Evolutionary conservation across 495 filamentous ascomycete genomes (phyloP), one percentile per base, ranked within the genome.

Genomic region (Annulohypoxylon nitens): DNA sequence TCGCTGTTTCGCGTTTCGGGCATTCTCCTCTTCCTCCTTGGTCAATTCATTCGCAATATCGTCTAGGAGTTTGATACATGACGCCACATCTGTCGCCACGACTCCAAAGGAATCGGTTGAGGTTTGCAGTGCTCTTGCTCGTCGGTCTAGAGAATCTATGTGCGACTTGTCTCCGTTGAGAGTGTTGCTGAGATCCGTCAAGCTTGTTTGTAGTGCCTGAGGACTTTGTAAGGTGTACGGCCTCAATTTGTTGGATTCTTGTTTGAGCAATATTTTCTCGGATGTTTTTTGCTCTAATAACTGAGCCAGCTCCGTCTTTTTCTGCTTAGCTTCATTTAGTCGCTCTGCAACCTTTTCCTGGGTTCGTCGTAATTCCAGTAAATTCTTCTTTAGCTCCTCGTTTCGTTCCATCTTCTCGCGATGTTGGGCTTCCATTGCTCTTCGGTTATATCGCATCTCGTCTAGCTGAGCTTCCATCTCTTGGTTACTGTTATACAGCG

Each of bases 171-270:
- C 94, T 18, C 83, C 83, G 65, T 85, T 84, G 16, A 98, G 83
- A 33, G 88, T 92, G 78, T 92, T 91, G 59, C 88, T 93, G 45
- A 98, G 84, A 57, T 97, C 93, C 6, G 90, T 88, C 43, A 99
- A 81, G n/a, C 90, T 89, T 16, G 91, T 85, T 78, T 97, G 93
- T 6, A 99, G 83, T 12, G 90, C 92, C 14, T 89, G 90, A 0
- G 95, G 94, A 51, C 90, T 93, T 76, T 98, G 93, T 63, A 94
- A 87, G 2, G 95, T 94, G 78, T 98, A 99, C 11, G 96, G 95
- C 59, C 91, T 87, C 39, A 99, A 86, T 80, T 97, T 98, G 53
- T 91, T 88, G 20, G 91, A 91, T 71, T 98, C 96, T 76, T 95
- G 91, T 75, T 86, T 85, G 48, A 90, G 79, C 25, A 81, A 66